These are phyloP conservation scores for Sanghuangporus sanghuang DNA, from an alignment of 1,284 basidiomycete species.

Conservation along the genomic window DNA sequence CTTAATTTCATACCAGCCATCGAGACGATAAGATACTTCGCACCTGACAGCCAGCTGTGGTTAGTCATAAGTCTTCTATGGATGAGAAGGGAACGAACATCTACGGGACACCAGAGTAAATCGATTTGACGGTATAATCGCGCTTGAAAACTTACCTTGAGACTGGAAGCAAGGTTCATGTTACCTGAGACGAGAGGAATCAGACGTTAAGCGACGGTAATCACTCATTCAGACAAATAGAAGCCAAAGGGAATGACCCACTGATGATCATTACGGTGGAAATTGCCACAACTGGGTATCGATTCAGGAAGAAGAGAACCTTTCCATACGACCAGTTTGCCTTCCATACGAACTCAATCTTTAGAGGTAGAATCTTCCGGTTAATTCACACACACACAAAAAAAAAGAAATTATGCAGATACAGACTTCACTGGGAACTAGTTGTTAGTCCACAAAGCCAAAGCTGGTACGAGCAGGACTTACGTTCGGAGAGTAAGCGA, in stretches of 20 bases:
- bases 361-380: background rate
- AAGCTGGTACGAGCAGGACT: background rate
- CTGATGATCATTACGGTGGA: background rate
- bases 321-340: slow-evolving; percentile 12
- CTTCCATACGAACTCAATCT: slow-evolving; percentile 13
- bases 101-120: background rate
- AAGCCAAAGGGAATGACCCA: background rate
- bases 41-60: background rate
- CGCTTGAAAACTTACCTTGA: background rate
- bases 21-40: background rate
- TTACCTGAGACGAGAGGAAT: background rate
- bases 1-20: slow-evolving; percentile 4
- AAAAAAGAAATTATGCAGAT: background rate
- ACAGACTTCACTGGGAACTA: slow-evolving; percentile 2
- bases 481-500: slow-evolving; percentile 8
- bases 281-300: slow-evolving; percentile 7
- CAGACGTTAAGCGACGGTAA: background rate
- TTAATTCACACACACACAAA: background rate
- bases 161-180: background rate
- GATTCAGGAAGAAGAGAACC: slow-evolving; percentile 11
- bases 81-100: background rate
- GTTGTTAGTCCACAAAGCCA: background rate
- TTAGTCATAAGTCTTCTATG: background rate
- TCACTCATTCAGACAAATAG: background rate
- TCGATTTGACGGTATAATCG: background rate